Conservation (phyloP, 1,284 basidiomycete species). For the Volvariella surrecta region DNA sequence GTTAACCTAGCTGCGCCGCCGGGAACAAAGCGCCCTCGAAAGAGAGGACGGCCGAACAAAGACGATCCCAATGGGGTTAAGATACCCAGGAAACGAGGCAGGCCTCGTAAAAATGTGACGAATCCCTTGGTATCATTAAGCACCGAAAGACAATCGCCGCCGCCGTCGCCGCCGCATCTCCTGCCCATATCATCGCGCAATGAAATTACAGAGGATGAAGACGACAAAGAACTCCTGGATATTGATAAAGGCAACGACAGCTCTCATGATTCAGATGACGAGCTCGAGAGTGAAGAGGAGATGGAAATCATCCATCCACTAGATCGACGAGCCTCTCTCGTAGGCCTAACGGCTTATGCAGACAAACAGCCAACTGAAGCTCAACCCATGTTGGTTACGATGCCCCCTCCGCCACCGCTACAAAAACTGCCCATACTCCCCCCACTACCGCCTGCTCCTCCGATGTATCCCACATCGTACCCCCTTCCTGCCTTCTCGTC, state of each 20-base stretch:
- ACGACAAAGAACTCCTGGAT: slow-evolving; percentile 15
- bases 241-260: slow-evolving; percentile 17
- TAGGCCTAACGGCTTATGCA: slow-evolving; percentile 16
- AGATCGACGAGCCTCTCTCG: slow-evolving; percentile 24
- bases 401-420: too few relatives aligned
- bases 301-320: slow-evolving; percentile 27
- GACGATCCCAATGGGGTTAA: slow-evolving; percentile 21
- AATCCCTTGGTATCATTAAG: slow-evolving; percentile 14
- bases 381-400: too few relatives aligned
- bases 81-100: slow-evolving; percentile 32
- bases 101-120: slow-evolving; percentile 30
- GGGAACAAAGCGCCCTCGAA: slow-evolving; percentile 73
- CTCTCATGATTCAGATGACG: slow-evolving; percentile 30
- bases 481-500: slow-evolving; percentile 22
- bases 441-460: slow-evolving; percentile 18
- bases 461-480: neutral
- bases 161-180: too few relatives aligned
- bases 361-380: too few relatives aligned
- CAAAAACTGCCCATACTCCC: slow-evolving; percentile 13
- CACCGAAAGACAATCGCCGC: slow-evolving; percentile 8
- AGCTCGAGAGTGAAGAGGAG: slow-evolving; percentile 56
- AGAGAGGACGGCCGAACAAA: slow-evolving; percentile 59
- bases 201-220: slow-evolving; percentile 12
- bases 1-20: slow-evolving; percentile 73
- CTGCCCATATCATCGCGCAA: too few relatives aligned